Percentiles rank a stretch among this genome's conserved stretches.
phyloP scores from a whole-genome alignment of 2,329 filamentous ascomycete genomes.

The Cercospora brassicicola region DNA sequence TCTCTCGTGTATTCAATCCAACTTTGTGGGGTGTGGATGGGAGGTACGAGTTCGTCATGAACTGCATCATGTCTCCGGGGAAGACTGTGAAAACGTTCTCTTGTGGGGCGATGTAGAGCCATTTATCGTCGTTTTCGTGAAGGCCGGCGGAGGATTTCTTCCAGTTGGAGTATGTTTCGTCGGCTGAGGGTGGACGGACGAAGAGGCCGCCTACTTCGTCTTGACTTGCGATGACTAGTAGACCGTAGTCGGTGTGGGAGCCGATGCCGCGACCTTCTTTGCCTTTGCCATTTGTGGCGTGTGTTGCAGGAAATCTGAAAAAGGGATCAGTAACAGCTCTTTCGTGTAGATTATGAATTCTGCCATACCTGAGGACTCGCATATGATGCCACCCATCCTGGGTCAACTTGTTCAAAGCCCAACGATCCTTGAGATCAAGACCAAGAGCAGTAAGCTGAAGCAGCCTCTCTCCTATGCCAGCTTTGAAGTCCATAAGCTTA shows the following conservation, averaged over 20 bases:
- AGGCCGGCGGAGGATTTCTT: conserved; percentile 10
- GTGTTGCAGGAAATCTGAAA: conserved; percentile 4
- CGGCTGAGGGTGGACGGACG: conserved; percentile 12
- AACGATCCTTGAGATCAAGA: conserved; percentile 9
- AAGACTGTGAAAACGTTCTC: conserved; percentile 19
- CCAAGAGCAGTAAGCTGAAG: conserved; percentile 18
- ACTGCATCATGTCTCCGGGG: conserved; percentile 19
- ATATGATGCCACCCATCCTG: conserved; percentile 20
- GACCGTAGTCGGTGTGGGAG: conserved; percentile 19
- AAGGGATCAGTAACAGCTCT: too few relatives aligned
- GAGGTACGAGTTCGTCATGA: conserved; percentile 19
- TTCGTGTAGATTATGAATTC: too few relatives aligned
- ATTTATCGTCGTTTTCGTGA: conserved; percentile 15
- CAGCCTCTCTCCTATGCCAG: conserved; percentile 11
- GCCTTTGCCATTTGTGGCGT: conserved; percentile 15
- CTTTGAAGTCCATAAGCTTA: conserved; percentile 16
- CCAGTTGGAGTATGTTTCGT: conserved; percentile 17
- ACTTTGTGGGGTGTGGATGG: conserved; percentile 19
- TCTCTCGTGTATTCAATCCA: conserved; percentile 14
- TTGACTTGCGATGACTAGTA: conserved; percentile 19
- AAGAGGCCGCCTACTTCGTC: conserved; percentile 21
- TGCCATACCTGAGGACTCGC: conserved; percentile 7
- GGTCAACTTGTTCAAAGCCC: conserved; percentile 8
- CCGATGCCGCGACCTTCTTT: conserved; percentile 20
- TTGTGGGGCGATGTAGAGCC: conserved; percentile 11